A percentile compares a stretch with the other conserved stretches of the same genome.
Conservation (phyloP, 2,329 filamentous ascomycete genomes). For the Alternaria postmessia region DNA sequence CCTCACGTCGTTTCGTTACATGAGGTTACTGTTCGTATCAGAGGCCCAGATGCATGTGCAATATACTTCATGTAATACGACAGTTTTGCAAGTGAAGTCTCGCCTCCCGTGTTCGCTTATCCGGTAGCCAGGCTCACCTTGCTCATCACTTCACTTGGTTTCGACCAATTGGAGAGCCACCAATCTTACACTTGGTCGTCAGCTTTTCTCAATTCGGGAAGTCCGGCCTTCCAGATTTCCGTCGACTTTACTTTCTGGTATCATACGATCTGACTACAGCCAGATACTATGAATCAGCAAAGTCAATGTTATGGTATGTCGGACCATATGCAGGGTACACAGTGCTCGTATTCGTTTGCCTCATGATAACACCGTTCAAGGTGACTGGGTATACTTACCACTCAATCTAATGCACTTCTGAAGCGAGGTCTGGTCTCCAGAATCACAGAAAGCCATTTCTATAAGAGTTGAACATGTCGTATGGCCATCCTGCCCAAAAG, state of each 20-base stretch:
- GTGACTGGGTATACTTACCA: background rate
- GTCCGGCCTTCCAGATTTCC: background rate
- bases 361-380: background rate
- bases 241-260: background rate
- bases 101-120: slow-evolving; percentile 28
- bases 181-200: slow-evolving; percentile 25
- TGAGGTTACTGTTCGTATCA: slow-evolving; percentile 15
- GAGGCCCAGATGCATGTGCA: slow-evolving; percentile 24
- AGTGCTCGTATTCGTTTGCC: slow-evolving; percentile 32
- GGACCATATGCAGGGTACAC: slow-evolving; percentile 6
- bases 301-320: slow-evolving; percentile 6
- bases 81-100: slow-evolving; percentile 16
- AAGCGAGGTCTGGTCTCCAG: slow-evolving; percentile 6
- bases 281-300: slow-evolving; percentile 5
- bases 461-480: background rate
- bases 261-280: slow-evolving; percentile 17
- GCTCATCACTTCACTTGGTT: slow-evolving; percentile 4
- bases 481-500: background rate
- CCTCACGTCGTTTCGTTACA: background rate
- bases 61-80: slow-evolving; percentile 33
- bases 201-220: slow-evolving; percentile 29
- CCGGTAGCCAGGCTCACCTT: slow-evolving; percentile 12
- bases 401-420: slow-evolving; percentile 15
- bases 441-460: background rate
- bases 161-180: slow-evolving; percentile 26